Percentiles rank a stretch among this genome's conserved stretches.
phyloP scores from a whole-genome alignment of 2,329 filamentous ascomycete species.

The Hypocreales sp. region DNA sequence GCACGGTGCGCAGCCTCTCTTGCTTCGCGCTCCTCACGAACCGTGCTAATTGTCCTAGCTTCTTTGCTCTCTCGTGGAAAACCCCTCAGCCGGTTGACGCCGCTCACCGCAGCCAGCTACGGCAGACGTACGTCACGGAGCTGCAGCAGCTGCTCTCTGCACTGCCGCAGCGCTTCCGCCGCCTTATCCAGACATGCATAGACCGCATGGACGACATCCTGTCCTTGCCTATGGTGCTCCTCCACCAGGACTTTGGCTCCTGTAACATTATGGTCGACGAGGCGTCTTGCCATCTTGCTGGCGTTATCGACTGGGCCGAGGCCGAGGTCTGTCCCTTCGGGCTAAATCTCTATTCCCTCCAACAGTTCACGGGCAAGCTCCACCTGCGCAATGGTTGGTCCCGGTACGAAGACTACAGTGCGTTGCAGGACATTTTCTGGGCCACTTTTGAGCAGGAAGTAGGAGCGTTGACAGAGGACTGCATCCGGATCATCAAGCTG shows the following conservation, averaged over 20 bases:
- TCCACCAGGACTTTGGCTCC: constrained; percentile 20
- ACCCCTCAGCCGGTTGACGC: constrained; percentile 12
- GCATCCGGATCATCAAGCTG: constrained; percentile 11
- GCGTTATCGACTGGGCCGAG: constrained; percentile 26
- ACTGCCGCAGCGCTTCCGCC: constrained; percentile 18
- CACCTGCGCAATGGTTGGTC: constrained; percentile 18
- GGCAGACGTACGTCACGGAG: constrained; percentile 13
- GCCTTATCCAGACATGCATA: constrained; percentile 14
- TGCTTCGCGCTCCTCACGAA: not conserved
- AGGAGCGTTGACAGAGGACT: constrained; percentile 11
- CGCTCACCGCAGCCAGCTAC: constrained; percentile 10
- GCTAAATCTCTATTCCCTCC: constrained; percentile 18
- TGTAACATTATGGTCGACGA: constrained; percentile 25
- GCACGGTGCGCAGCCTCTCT: constrained; percentile 7
- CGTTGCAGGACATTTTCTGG: constrained; percentile 17
- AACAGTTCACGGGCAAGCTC: constrained; percentile 17
- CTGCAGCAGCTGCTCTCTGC: constrained; percentile 14
- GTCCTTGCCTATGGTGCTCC: constrained; percentile 22
- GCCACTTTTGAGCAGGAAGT: constrained; percentile 12
- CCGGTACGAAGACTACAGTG: constrained; percentile 16
- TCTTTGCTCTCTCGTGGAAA: constrained; percentile 23
- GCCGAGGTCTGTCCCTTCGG: constrained; percentile 23
- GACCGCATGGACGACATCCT: constrained; percentile 15
- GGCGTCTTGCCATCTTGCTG: constrained; percentile 17
- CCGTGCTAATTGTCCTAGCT: constrained; percentile 10